Conservation (phyloP, 2,329 filamentous ascomycete species). For the Chaetothyriales sp. region DNA sequence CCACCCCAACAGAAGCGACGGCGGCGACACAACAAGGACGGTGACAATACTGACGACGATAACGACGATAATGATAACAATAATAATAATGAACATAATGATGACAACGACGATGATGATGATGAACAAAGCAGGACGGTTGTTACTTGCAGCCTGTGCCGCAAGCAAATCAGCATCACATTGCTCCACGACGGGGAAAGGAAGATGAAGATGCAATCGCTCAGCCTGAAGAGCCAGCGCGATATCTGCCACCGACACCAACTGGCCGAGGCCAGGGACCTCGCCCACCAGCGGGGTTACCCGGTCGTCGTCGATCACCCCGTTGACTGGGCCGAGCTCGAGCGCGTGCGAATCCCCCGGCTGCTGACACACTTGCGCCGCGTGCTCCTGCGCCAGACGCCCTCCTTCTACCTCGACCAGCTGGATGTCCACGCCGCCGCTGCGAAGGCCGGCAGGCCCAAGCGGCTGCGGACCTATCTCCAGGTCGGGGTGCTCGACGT, state of each 20-base stretch:
- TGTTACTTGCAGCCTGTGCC: neutral
- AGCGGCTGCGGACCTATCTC: slow-evolving; percentile 33
- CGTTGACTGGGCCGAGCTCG: slow-evolving; percentile 54
- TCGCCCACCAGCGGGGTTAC: slow-evolving; percentile 44
- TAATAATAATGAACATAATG: no score
- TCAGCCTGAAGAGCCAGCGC: slow-evolving; percentile 13
- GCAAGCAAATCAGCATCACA: neutral
- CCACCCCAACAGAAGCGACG: neutral
- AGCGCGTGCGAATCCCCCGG: slow-evolving; percentile 35
- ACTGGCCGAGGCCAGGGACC: slow-evolving; percentile 8
- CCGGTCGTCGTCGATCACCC: slow-evolving; percentile 33
- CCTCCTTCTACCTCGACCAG: slow-evolving; percentile 46
- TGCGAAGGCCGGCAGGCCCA: slow-evolving; percentile 10
- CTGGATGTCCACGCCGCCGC: slow-evolving; percentile 27
- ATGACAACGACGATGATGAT: no score
- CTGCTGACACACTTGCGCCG: slow-evolving; percentile 42
- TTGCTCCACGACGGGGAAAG: neutral
- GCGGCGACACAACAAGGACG: no score
- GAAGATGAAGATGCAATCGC: slow-evolving; percentile 5
- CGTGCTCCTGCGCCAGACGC: slow-evolving; percentile 42
- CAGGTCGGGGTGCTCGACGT: slow-evolving; percentile 32
- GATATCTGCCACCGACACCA: slow-evolving; percentile 14
- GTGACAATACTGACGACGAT: no score
- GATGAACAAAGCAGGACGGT: neutral
- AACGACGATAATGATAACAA: no score